A percentile compares a stretch with the other conserved stretches of the same genome.
phyloP scores from a whole-genome alignment of 129 eudicot species.

The Chrysanthemum lavandulifolium region DNA sequence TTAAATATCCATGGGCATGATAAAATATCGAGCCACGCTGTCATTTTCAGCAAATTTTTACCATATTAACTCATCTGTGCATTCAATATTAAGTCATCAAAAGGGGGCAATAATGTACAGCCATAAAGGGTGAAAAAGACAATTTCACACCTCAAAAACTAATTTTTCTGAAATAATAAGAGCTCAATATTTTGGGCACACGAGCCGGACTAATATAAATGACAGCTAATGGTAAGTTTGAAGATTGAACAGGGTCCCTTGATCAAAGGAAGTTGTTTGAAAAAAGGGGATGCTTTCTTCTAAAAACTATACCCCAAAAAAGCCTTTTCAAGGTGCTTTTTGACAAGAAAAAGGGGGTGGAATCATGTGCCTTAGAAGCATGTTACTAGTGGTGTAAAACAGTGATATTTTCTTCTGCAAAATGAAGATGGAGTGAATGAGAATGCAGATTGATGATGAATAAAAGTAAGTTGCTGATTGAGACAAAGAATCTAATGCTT shows the following conservation, averaged over 20 bases:
- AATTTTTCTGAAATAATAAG: not conserved
- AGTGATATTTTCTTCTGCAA: constrained; percentile 31
- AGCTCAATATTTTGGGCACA: constrained; percentile 23
- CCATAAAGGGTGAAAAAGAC: constrained; percentile 8
- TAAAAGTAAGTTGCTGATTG: constrained; percentile 32
- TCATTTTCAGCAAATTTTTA: not conserved
- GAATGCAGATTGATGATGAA: constrained; percentile 32
- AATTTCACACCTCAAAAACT: constrained; percentile 8
- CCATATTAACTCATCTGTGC: not conserved
- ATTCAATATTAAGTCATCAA: not conserved
- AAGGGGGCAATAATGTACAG: not conserved
- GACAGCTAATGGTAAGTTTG: constrained; percentile 44
- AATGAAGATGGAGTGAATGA: constrained; percentile 38
- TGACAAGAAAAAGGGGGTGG: constrained; percentile 36
- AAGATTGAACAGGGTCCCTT: constrained; percentile 34
- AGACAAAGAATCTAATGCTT: constrained; percentile 45
- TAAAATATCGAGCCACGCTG: not conserved
- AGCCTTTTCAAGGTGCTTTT: constrained; percentile 27
- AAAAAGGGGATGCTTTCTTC: constrained; percentile 41
- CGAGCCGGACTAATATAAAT: constrained; percentile 25
- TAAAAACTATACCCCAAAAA: constrained; percentile 35
- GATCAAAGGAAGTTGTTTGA: constrained; percentile 31
- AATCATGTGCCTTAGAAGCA: constrained; percentile 41
- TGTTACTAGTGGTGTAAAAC: constrained; percentile 34
- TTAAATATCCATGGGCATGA: not conserved